phyloP scores from a whole-genome alignment of 2,329 filamentous ascomycete species.

The Paracoccidioides lutzii region DNA sequence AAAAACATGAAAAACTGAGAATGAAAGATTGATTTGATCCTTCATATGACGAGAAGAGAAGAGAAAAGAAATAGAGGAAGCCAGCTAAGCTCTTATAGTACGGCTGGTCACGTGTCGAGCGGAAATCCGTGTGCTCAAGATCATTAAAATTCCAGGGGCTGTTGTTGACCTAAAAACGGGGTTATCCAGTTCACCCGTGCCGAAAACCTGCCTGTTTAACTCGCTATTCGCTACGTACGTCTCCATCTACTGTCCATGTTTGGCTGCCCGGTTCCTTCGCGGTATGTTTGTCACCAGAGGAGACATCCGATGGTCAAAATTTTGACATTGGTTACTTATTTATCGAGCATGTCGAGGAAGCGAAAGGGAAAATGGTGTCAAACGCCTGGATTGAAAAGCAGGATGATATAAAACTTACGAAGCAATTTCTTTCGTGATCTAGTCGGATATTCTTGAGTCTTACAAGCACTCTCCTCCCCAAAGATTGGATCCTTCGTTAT shows the following conservation, averaged over 20 bases:
- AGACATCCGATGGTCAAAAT: neutral
- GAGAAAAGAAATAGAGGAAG: too few relatives aligned
- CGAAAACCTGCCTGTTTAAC: neutral
- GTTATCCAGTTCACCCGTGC: too few relatives aligned
- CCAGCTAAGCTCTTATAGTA: too few relatives aligned
- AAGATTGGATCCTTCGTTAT: slow-evolving; percentile 12
- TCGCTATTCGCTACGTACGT: neutral
- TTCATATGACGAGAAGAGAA: too few relatives aligned
- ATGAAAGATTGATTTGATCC: too few relatives aligned
- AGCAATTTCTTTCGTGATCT: slow-evolving; percentile 7
- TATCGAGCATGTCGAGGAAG: slow-evolving; percentile 7
- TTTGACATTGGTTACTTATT: slow-evolving; percentile 5
- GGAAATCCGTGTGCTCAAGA: too few relatives aligned
- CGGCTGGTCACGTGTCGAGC: too few relatives aligned
- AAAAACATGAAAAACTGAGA: too few relatives aligned
- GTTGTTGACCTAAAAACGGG: too few relatives aligned
- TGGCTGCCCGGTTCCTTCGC: neutral
- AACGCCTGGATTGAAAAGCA: slow-evolving; percentile 1
- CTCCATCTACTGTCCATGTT: neutral
- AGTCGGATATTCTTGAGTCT: slow-evolving; percentile 6
- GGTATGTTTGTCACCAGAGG: neutral
- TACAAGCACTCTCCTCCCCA: neutral
- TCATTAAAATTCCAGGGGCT: too few relatives aligned
- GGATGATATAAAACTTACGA: slow-evolving; percentile 2
- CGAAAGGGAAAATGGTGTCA: slow-evolving; percentile 8